Base-by-base conservation (phyloP, 805 yeast species). In the Ogataea neopini region DNA sequence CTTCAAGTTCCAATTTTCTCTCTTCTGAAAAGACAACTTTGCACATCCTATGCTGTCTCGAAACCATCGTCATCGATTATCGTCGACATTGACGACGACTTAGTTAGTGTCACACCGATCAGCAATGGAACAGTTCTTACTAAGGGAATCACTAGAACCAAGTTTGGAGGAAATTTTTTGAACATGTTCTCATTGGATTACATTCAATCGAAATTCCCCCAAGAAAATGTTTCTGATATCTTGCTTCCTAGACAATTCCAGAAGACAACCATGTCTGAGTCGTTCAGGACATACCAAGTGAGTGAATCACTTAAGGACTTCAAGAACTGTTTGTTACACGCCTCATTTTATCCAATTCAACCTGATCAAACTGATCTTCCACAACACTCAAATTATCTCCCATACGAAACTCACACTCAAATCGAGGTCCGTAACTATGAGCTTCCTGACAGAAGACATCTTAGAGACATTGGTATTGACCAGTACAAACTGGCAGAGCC, bases 161-260 rank as follows among this genome's bases (percentile, higher is more conserved):
- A 80, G 57, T 86, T 77, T 62, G 97, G 91, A 3, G 98, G 97
- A 8, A 92, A 90, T 63, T 91, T 85, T 63, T 64, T 87, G 46
- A 86, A 84, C 63, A 73, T 80, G 43, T 88, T 86, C 66, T 71
- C 83, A 2, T 65, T 77, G 53, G 71, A 78, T 43, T 78, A 69
- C 57, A 74, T 75, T 51, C 66, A 71, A 47, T 54, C 68, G 34
- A 65, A 63, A 23, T 47, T 48, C 48, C 68, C 70, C 40, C 62
- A 63, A 13, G 64, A 63, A 14, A 68, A 62, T 2, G 35, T 54
- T 18, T 58, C 54, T 6, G 48, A 51, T 48, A 60, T 64, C 47
- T 62, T 76, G 32, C 42, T 64, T 25, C 70, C 66, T 52, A 69
- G 67, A 56, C 60, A 48, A 19, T 57, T 62, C 33, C 59, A 62